Base-by-base conservation (phyloP, 192 early-diverging fungal species). In the Coemansia sp. region DNA sequence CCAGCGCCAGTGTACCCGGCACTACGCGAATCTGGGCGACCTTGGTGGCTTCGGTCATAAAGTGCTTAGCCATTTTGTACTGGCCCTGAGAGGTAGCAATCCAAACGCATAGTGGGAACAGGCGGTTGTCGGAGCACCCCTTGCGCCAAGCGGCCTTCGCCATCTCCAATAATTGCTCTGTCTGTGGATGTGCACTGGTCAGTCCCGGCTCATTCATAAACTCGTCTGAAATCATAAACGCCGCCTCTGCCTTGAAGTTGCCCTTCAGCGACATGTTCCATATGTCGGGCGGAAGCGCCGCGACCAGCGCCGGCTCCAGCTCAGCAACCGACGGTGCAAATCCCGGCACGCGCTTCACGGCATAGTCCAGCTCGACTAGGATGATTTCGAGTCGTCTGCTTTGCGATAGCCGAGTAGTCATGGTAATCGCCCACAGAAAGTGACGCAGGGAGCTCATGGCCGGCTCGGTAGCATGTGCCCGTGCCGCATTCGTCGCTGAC, bases 171-270 rank as follows among this genome's bases (percentile, higher is more conserved):
- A 70, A 57, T 34, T 63, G 16, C 4, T 7, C 31, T 2, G 39
- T 46, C 19, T 62, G 54, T 11, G 48, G 51, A 13, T 67, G 33
- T 0, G 34, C 13, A 9, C 17, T 35, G 54, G 21, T 40, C 17
- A 56, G 65, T 14, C 17, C 46, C n/a, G 34, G 45, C 0, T 27
- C 42, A 19, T 19, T 33, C 36, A 83, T 42, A 27, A 73, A 57
- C 36, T 54, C 59, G 56, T 83, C 80, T 1, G 80, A 36, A 1
- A 70, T 31, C 63, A 64, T 70, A 37, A 77, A 83, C 46, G 75
- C 62, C 50, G 80, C 54, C 59, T 74, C 64, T 36, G 62, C 69
- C 31, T 59, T 56, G 34, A 77, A 77, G 53, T 57, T 72, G 34
- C 80, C 80, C 4, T 13, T 29, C 16, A 37, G 16, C 24, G 59